Evolutionary conservation across 257 asterid genomes (phyloP).

Genomic region (Salvia miltiorrhiza): DNA sequence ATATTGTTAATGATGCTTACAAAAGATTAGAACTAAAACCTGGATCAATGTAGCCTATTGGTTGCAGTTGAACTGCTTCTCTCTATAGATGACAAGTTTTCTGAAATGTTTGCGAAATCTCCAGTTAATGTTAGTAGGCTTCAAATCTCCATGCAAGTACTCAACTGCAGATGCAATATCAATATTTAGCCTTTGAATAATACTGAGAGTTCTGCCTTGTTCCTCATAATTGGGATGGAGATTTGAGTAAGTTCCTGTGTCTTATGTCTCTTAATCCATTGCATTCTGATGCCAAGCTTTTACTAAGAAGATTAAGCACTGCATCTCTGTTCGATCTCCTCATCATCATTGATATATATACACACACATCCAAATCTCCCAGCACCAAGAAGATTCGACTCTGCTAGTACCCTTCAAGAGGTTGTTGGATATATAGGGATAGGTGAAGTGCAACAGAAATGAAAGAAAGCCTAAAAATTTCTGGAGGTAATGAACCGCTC

Average conservation of each 20-base stretch:
- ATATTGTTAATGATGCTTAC: no score
- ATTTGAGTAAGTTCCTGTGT: background rate
- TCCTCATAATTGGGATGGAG: background rate
- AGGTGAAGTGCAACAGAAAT: no score
- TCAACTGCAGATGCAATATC: constrained; percentile 21
- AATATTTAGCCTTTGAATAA: background rate
- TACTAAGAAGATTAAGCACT: background rate
- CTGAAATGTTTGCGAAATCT: no score
- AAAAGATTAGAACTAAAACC: no score
- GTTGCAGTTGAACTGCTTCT: no score
- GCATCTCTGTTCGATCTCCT: background rate
- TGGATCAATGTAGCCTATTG: no score
- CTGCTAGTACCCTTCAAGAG: no score
- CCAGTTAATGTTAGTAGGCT: background rate
- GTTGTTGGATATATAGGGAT: no score
- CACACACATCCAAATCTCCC: background rate
- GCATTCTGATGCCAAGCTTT: background rate
- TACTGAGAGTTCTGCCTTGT: background rate
- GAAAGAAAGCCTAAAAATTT: no score
- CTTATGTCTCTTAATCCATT: background rate
- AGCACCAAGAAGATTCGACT: no score
- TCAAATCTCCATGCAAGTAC: constrained; percentile 20
- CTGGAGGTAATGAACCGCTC: no score
- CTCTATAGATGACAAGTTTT: no score
- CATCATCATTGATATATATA: background rate